phyloP scores from a whole-genome alignment of 1,139 yeast genomes.

The Wickerhamomyces sp. region DNA sequence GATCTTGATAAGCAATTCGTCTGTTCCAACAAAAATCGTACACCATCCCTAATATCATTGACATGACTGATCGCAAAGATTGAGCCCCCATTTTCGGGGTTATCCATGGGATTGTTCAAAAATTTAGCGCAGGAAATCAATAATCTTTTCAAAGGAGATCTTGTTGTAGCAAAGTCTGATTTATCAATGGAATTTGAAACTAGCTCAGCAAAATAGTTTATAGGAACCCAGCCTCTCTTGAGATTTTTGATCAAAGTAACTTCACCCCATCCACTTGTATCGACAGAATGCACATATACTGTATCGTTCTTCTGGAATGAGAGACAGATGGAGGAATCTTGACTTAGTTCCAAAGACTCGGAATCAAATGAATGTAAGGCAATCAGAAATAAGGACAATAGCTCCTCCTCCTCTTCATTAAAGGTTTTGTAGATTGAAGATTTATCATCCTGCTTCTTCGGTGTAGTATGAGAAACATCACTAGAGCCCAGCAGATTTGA shows the following conservation, averaged over 20 bases:
- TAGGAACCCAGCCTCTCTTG: slow-evolving; percentile 94
- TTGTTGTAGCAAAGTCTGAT: slow-evolving; percentile 28
- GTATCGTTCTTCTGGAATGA: slow-evolving; percentile 77
- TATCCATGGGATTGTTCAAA: slow-evolving; percentile 62
- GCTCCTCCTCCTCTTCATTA: slow-evolving; percentile 21
- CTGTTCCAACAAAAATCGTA: slow-evolving; percentile 64
- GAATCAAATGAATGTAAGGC: slow-evolving; percentile 84
- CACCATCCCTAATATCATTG: slow-evolving; percentile 76
- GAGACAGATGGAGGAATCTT: slow-evolving; percentile 74
- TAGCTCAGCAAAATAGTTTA: slow-evolving; percentile 79
- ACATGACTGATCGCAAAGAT: slow-evolving; percentile 33
- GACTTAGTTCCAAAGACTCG: slow-evolving; percentile 53
- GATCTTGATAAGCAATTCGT: slow-evolving; percentile 86
- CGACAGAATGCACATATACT: slow-evolving; percentile 84
- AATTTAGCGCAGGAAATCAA: slow-evolving; percentile 75
- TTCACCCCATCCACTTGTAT: slow-evolving; percentile 97
- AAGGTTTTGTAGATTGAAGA: not conserved
- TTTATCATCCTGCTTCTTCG: not conserved
- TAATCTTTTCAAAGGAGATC: slow-evolving; percentile 51
- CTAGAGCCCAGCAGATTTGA: slow-evolving; percentile 3
- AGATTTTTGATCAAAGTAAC: slow-evolving; percentile 72
- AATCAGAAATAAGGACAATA: slow-evolving; percentile 30
- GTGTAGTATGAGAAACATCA: not conserved
- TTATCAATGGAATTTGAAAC: slow-evolving; percentile 25
- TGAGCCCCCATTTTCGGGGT: slow-evolving; percentile 21